Percentiles rank a stretch among this genome's conserved stretches.
phyloP scores from a whole-genome alignment of 2,329 filamentous ascomycete genomes.

The Talaromyces amestolkiae region DNA sequence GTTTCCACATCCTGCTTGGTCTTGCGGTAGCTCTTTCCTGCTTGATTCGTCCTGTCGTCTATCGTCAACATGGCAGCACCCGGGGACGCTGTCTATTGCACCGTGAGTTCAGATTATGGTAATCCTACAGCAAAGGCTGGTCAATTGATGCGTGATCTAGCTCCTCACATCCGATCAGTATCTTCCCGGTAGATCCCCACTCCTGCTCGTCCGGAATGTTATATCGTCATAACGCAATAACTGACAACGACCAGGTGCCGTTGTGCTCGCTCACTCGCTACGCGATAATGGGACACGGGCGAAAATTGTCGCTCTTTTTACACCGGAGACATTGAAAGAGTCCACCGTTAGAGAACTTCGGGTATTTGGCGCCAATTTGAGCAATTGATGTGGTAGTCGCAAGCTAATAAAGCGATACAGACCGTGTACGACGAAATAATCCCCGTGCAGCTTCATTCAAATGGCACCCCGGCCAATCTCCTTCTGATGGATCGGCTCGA shows the following conservation, averaged over 20 bases:
- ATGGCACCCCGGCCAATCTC: constrained; percentile 74
- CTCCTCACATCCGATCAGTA: constrained; percentile 90
- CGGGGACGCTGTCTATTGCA: constrained; percentile 64
- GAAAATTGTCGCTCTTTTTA: constrained; percentile 81
- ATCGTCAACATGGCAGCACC: constrained; percentile 37
- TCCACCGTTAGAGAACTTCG: constrained; percentile 76
- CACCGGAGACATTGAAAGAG: constrained; percentile 71
- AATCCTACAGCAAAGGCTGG: neutral
- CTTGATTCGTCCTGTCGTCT: neutral
- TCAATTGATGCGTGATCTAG: constrained; percentile 48
- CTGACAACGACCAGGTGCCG: constrained; percentile 62
- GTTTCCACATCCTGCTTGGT: neutral
- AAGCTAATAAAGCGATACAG: constrained; percentile 46
- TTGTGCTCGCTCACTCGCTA: constrained; percentile 90
- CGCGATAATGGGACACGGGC: constrained; percentile 84
- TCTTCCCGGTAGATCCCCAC: constrained; percentile 68
- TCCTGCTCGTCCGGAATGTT: neutral
- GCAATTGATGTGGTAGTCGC: constrained; percentile 1
- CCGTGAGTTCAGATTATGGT: constrained; percentile 45
- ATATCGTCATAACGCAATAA: neutral
- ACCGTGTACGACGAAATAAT: constrained; percentile 85
- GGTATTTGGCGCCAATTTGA: constrained; percentile 45
- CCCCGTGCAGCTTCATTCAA: constrained; percentile 75
- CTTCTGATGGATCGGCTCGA: constrained; percentile 89
- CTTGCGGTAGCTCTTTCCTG: neutral